Evolutionary conservation across 805 yeast species (phyloP), one percentile per base, ranked within the genome.

Genomic region (Candida gorgasii): DNA sequence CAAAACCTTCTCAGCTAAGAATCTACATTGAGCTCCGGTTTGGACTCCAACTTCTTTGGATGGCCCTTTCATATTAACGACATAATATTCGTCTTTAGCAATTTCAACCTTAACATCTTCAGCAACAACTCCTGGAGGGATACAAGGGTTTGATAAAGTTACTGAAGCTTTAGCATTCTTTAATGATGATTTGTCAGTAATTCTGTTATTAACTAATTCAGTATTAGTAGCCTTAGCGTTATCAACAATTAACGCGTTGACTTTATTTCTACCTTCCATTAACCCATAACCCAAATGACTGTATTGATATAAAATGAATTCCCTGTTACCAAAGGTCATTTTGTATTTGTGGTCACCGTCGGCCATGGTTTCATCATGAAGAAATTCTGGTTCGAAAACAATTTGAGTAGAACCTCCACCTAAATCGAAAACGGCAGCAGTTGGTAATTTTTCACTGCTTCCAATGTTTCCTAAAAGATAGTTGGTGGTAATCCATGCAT

Each of bases 351-450:
- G 95, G 58, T 90, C 97, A 45, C 97, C 96, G 9, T 83, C 89
- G 36, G 76, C 67, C 85, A 92, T 78, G 50, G 71, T 60, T 54
- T 82, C 84, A 33, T 78, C 71, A 40, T 71, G 64, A 23, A 62
- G 58, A 59, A 82, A 81, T n/a, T 76, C 76, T 16, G 99, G 99
- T 72, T 93, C 98, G 63, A 93, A 93, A 5, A 93, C 99, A 68
- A 93, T 89, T 69, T 95, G 99, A 11, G 99, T 93, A 5, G 97
- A 89, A 3, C 98, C 98, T 57, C 99, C 99, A 54, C 99, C 99
- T 46, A 93, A 78, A 64, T 93, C 99, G 58, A 93, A 93, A 8
- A 93, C 96, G 16, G 98, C 99, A 38, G 95, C 96, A 9, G 99
- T 93, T 22, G 96, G 89, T 18, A 68, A 62, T 63, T 84, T 84